Percentiles rank a stretch among this genome's conserved stretches.
Evolutionary conservation across 148 eudicot species (phyloP).

Genomic region (Tetragonia tetragonoides): DNA sequence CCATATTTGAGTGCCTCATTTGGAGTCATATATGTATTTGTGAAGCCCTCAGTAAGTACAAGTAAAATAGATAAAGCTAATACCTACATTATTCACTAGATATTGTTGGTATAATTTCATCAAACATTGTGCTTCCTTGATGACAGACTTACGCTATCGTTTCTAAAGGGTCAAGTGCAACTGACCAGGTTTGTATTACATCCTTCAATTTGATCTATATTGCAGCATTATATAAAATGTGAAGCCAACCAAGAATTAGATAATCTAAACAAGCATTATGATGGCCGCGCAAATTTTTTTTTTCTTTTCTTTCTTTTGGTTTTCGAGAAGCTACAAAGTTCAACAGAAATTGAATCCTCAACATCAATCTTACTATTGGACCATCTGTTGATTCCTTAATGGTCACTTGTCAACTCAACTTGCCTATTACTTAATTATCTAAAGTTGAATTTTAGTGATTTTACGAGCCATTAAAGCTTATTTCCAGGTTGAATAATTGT

Average conservation of each 20-base stretch:
- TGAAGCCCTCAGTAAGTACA: slow-evolving; percentile 77
- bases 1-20: slow-evolving; percentile 90
- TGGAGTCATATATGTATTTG: slow-evolving; percentile 75
- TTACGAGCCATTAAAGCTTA: not conserved
- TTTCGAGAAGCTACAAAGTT: no score
- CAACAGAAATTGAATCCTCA: no score
- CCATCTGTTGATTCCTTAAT: no score
- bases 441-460: not conserved
- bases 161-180: slow-evolving; percentile 70
- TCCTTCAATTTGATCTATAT: not conserved
- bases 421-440: not conserved
- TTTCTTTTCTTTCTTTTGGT: no score
- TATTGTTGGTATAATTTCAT: not conserved
- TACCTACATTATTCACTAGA: not conserved
- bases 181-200: slow-evolving; percentile 65
- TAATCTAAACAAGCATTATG: no score
- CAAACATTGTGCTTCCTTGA: not conserved
- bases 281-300: no score
- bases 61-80: no score
- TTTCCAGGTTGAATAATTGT: slow-evolving; percentile 6
- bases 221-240: not conserved
- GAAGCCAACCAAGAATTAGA: not conserved
- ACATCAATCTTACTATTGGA: no score
- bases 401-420: no score
- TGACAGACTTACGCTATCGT: slow-evolving; percentile 82